Conservation (phyloP, 176 grass and related monocot species). For the Phoenix dactylifera region DNA sequence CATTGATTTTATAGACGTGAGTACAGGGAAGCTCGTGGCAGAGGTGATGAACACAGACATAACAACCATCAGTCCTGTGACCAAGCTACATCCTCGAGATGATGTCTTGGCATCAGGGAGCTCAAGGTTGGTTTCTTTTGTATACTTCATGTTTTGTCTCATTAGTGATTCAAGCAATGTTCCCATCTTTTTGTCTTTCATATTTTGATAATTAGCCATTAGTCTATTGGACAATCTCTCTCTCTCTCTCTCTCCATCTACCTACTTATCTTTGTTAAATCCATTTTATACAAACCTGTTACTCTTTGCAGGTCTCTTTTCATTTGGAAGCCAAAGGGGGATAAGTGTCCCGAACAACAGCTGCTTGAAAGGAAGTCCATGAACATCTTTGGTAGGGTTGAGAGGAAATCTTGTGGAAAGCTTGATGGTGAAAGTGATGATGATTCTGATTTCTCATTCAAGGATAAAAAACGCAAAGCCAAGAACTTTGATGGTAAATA, state of each 20-base stretch:
- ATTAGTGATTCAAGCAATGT: no score
- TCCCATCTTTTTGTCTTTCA: no score
- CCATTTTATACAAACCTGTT: no score
- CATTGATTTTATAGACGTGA: slow-evolving; percentile 89
- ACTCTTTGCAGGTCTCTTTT: slow-evolving; percentile 55
- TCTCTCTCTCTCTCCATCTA: neutral
- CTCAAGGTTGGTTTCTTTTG: slow-evolving; percentile 37
- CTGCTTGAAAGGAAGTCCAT: slow-evolving; percentile 39
- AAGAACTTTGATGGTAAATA: slow-evolving; percentile 38
- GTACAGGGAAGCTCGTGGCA: slow-evolving; percentile 73
- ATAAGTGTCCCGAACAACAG: slow-evolving; percentile 22
- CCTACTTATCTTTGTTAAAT: neutral
- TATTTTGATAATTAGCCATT: no score
- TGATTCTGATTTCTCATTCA: slow-evolving; percentile 30
- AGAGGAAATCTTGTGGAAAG: slow-evolving; percentile 53
- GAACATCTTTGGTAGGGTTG: slow-evolving; percentile 46
- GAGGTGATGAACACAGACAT: slow-evolving; percentile 81
- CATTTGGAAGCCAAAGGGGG: slow-evolving; percentile 72
- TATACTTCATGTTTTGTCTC: no score
- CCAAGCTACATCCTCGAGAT: slow-evolving; percentile 75
- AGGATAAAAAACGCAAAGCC: slow-evolving; percentile 41
- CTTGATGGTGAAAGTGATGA: slow-evolving; percentile 33
- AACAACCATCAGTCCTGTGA: slow-evolving; percentile 87
- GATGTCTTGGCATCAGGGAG: slow-evolving; percentile 76
- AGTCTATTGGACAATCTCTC: no score